These are phyloP conservation scores for Lenzites betulinus DNA, from an alignment of 768 basidiomycete species.

Conservation along the genomic window DNA sequence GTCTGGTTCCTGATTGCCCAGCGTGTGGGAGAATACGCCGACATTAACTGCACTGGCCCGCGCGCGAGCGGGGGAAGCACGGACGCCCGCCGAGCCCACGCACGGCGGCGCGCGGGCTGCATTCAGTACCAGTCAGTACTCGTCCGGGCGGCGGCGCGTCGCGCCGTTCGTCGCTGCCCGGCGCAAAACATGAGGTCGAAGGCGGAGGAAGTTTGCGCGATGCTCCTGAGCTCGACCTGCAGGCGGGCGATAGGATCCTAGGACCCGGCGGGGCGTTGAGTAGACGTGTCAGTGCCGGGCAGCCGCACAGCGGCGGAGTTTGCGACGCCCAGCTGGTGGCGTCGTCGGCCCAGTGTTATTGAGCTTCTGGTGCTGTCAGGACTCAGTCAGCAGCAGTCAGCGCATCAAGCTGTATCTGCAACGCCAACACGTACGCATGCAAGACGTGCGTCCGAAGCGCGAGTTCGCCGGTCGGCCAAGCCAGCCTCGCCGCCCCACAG, in stretches of 20 bases:
- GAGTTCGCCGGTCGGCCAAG: no score
- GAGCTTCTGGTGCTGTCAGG: background rate
- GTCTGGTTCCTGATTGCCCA: constrained; percentile 1
- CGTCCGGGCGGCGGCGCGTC: background rate
- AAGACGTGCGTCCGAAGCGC: background rate
- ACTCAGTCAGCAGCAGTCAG: background rate
- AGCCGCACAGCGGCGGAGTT: background rate
- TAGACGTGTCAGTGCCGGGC: background rate
- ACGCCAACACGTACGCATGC: background rate
- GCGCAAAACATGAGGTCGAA: background rate
- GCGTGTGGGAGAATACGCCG: constrained; percentile 4
- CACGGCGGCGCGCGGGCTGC: background rate
- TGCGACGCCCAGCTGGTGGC: background rate
- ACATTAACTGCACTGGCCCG: constrained; percentile 7
- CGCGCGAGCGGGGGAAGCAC: background rate
- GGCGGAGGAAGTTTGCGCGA: background rate
- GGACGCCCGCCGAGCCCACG: background rate
- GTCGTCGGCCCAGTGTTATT: background rate
- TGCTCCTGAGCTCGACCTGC: no score
- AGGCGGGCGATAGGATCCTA: background rate
- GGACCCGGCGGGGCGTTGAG: background rate
- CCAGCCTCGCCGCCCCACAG: background rate
- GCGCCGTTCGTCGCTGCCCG: background rate
- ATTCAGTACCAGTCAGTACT: background rate
- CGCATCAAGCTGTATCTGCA: no score